Evolutionary conservation across 805 yeast genomes (phyloP).

Genomic region (Monosporozyma solicola): DNA sequence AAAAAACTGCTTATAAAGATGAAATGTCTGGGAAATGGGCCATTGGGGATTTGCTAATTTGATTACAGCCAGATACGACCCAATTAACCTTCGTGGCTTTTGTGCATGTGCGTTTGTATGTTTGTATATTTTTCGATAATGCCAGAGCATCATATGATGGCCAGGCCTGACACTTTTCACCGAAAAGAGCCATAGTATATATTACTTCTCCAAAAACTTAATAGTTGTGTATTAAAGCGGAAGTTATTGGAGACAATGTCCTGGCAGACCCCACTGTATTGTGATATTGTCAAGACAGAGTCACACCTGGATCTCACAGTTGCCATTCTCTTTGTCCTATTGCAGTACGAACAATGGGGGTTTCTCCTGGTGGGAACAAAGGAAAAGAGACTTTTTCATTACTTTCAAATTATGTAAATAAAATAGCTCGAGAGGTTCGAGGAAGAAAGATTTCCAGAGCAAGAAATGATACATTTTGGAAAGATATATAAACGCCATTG

Average conservation of each 20-base stretch:
- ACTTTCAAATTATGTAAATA: not conserved
- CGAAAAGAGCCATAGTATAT: too few relatives aligned
- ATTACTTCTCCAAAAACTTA: too few relatives aligned
- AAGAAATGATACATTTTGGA: constrained; percentile 1
- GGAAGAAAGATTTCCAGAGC: not conserved
- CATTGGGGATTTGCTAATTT: not conserved
- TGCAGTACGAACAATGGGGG: too few relatives aligned
- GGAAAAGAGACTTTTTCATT: not conserved
- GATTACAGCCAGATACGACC: not conserved
- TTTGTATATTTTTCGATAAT: not conserved
- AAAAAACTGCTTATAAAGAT: not conserved
- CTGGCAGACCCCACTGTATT: too few relatives aligned
- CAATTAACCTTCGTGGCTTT: not conserved
- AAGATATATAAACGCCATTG: not conserved
- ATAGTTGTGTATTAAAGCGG: too few relatives aligned
- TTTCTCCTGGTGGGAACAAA: too few relatives aligned
- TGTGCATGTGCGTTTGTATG: not conserved
- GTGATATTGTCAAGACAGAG: too few relatives aligned
- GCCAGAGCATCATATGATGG: not conserved
- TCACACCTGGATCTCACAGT: too few relatives aligned
- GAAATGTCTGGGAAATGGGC: not conserved
- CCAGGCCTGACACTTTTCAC: too few relatives aligned
- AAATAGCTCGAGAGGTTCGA: not conserved
- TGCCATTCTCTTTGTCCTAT: too few relatives aligned
- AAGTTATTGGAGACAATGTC: too few relatives aligned